Conservation (phyloP, 148 eudicot species). For the Rhododendron griersonianum region DNA sequence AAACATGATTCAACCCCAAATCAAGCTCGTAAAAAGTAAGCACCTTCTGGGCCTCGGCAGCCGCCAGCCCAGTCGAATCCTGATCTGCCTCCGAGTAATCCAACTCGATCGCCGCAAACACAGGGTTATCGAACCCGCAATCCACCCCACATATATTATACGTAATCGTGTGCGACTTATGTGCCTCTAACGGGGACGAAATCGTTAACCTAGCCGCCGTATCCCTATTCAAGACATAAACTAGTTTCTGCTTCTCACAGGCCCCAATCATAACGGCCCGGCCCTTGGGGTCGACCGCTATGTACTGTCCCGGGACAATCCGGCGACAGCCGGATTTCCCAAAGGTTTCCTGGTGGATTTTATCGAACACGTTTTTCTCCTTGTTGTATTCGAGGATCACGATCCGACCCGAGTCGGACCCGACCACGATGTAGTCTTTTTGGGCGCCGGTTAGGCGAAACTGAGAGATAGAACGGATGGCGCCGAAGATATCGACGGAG, state of each 20-base stretch:
- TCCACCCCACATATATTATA: slow-evolving; percentile 87
- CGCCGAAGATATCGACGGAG: slow-evolving; percentile 85
- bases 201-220: slow-evolving; percentile 85
- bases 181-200: slow-evolving; percentile 93
- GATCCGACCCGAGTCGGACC: slow-evolving; percentile 91
- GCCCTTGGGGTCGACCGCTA: slow-evolving; percentile 89
- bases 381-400: slow-evolving; percentile 83
- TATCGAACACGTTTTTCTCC: slow-evolving; percentile 66
- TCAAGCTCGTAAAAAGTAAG: slow-evolving; percentile 94
- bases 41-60: slow-evolving; percentile 81
- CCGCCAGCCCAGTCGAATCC: slow-evolving; percentile 88
- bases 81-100: slow-evolving; percentile 93
- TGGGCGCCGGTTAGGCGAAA: slow-evolving; percentile 88
- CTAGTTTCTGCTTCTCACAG: slow-evolving; percentile 93
- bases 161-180: slow-evolving; percentile 75
- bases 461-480: slow-evolving; percentile 77
- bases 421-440: slow-evolving; percentile 86
- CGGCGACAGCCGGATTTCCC: slow-evolving; percentile 92
- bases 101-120: slow-evolving; percentile 94
- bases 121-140: slow-evolving; percentile 96
- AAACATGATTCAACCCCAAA: slow-evolving; percentile 95
- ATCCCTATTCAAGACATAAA: slow-evolving; percentile 91
- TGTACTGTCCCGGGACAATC: slow-evolving; percentile 62
- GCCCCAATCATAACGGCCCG: slow-evolving; percentile 97
- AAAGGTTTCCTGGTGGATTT: slow-evolving; percentile 87